A percentile compares a stretch with the other conserved stretches of the same genome.
phyloP scores from a whole-genome alignment of 2,329 filamentous ascomycete species.

The Clarireedia monteithiana region DNA sequence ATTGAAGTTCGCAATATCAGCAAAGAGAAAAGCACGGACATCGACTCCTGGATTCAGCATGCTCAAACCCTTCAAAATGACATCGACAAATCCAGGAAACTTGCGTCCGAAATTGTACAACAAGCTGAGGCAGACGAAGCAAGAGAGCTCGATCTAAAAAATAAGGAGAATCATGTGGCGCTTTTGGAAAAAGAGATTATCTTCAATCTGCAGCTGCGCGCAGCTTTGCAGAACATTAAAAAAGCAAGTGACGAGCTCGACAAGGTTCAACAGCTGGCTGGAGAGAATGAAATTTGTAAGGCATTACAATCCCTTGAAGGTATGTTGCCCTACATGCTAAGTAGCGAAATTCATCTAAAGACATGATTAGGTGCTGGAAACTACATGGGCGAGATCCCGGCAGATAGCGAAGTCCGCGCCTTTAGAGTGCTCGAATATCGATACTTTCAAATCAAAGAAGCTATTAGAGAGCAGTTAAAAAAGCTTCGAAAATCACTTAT shows the following conservation, averaged over 20 bases:
- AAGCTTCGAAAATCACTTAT: constrained; percentile 66
- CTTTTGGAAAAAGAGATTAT: constrained; percentile 50
- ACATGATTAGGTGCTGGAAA: constrained; percentile 42
- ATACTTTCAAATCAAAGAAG: constrained; percentile 56
- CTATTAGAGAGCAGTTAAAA: constrained; percentile 58
- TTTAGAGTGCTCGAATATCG: constrained; percentile 58
- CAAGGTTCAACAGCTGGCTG: constrained; percentile 49
- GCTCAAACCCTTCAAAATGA: constrained; percentile 80
- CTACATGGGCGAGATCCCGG: constrained; percentile 50
- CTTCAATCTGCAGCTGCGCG: constrained; percentile 49
- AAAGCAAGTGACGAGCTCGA: constrained; percentile 54
- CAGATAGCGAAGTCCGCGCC: constrained; percentile 53
- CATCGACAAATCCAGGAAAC: constrained; percentile 69
- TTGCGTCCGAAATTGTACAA: constrained; percentile 73
- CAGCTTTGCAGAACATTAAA: constrained; percentile 44
- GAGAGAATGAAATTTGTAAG: constrained; percentile 48
- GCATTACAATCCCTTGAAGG: constrained; percentile 50
- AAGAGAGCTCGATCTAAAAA: constrained; percentile 28
- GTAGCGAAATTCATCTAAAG: constrained; percentile 14
- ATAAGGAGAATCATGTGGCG: constrained; percentile 46
- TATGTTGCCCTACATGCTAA: constrained; percentile 28
- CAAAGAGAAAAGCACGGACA: constrained; percentile 66
- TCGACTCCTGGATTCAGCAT: constrained; percentile 79
- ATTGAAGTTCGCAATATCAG: constrained; percentile 67
- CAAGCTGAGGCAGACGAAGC: constrained; percentile 60